Conservation (phyloP, 192 early-diverging fungal species). For the Podila epigama region DNA sequence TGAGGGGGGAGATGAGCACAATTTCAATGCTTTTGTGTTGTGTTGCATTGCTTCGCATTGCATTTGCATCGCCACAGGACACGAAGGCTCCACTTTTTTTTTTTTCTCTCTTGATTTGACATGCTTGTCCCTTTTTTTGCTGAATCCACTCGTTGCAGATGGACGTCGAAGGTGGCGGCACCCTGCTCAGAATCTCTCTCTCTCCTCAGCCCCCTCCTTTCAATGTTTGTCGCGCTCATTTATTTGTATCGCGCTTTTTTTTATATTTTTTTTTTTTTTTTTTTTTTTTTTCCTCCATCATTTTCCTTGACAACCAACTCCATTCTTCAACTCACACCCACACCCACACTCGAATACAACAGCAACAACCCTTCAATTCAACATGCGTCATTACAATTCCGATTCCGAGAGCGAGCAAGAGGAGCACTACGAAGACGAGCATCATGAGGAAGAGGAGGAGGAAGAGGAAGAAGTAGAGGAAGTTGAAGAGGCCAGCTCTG, state of each 20-base stretch:
- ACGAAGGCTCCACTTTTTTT: too few relatives aligned
- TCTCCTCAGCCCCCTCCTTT: not conserved
- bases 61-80: too few relatives aligned
- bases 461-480: not conserved
- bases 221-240: not conserved
- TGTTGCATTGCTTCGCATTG: too few relatives aligned
- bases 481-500: too few relatives aligned
- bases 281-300: not conserved
- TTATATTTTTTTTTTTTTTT: not conserved
- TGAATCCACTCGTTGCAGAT: too few relatives aligned
- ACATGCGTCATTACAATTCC: slow-evolving; percentile 30
- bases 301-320: not conserved
- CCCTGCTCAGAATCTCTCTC: too few relatives aligned
- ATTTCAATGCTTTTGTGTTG: too few relatives aligned
- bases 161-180: too few relatives aligned
- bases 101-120: too few relatives aligned
- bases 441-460: not conserved
- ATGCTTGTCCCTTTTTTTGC: too few relatives aligned
- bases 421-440: not conserved
- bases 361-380: not conserved
- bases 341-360: not conserved
- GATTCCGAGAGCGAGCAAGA: slow-evolving; percentile 6
- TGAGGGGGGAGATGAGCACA: too few relatives aligned
- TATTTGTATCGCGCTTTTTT: not conserved
- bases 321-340: not conserved